Conservation (phyloP, 1,284 basidiomycete genomes). For the Leccinum insolens region DNA sequence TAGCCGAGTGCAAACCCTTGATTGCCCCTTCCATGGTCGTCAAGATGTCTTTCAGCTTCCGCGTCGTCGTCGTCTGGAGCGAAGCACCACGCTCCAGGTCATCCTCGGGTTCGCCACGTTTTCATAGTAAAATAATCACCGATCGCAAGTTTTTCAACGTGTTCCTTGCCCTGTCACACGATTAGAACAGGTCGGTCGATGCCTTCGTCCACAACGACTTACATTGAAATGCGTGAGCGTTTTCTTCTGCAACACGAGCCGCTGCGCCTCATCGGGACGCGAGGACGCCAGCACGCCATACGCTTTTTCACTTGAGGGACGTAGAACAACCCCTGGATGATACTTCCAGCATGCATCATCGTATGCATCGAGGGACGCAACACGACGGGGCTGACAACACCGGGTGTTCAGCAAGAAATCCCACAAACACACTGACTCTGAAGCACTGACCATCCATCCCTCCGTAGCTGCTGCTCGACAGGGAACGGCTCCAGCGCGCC, state of each 20-base stretch:
- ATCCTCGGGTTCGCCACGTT: constrained; percentile 54
- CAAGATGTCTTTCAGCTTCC: constrained; percentile 55
- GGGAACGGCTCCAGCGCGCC: constrained; percentile 44
- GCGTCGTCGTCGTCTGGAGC: constrained; percentile 43
- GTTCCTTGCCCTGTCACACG: constrained; percentile 55
- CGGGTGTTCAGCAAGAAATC: background rate
- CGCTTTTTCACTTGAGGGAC: constrained; percentile 66
- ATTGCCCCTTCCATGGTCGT: constrained; percentile 54
- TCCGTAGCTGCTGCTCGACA: constrained; percentile 53
- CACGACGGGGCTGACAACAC: constrained; percentile 56
- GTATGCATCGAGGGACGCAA: constrained; percentile 56
- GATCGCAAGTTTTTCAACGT: constrained; percentile 60
- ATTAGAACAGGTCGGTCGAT: background rate
- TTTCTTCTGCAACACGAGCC: constrained; percentile 47
- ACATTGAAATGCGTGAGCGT: constrained; percentile 59
- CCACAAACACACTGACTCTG: background rate
- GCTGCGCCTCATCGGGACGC: constrained; percentile 46
- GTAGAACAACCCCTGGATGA: constrained; percentile 65
- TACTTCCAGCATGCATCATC: constrained; percentile 57
- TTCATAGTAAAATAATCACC: constrained; percentile 68
- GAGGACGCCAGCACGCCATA: constrained; percentile 50
- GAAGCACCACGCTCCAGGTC: constrained; percentile 48
- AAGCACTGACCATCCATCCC: constrained; percentile 51
- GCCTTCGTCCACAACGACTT: constrained; percentile 23
- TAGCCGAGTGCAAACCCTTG: constrained; percentile 5